Conservation (phyloP, 441 rosid species). For the Theobroma grandiflorum region DNA sequence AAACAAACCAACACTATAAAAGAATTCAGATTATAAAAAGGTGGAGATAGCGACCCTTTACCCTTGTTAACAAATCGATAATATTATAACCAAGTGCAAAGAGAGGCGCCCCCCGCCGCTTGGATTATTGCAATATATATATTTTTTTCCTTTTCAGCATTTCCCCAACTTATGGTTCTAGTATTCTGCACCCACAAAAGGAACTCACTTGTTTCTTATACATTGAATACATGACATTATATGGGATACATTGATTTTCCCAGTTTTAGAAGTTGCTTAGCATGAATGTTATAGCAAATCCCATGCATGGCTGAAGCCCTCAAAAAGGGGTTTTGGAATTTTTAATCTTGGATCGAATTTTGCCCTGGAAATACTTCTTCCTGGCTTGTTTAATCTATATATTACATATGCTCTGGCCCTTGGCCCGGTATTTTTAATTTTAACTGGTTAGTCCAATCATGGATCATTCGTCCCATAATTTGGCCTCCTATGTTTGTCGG, state of each 20-base stretch:
- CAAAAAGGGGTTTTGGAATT: not conserved
- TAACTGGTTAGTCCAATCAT: constrained; percentile 26
- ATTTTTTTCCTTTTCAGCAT: not conserved
- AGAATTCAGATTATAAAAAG: constrained; percentile 14
- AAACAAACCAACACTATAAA: not conserved
- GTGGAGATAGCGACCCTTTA: constrained; percentile 17
- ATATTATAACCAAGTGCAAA: constrained; percentile 5
- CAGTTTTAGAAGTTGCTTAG: not conserved
- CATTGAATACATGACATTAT: not conserved
- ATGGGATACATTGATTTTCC: not conserved
- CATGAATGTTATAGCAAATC: not conserved
- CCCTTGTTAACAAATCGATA: not conserved
- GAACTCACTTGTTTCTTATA: no score
- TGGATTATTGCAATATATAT: constrained; percentile 37
- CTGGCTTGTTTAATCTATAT: not conserved
- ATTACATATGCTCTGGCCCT: constrained; percentile 7
- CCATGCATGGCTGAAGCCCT: not conserved
- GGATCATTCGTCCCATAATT: constrained; percentile 22
- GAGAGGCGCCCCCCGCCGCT: constrained; percentile 51
- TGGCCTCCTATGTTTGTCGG: constrained; percentile 38
- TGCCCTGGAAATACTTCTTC: not conserved
- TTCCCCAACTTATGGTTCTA: constrained; percentile 9
- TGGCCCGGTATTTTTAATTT: constrained; percentile 25
- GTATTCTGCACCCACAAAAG: constrained; percentile 12
- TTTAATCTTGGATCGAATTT: not conserved